Evolutionary conservation across 2,329 filamentous ascomycete species (phyloP), one percentile per base, ranked within the genome.

Genomic region (Pseudogymnoascus sp.): DNA sequence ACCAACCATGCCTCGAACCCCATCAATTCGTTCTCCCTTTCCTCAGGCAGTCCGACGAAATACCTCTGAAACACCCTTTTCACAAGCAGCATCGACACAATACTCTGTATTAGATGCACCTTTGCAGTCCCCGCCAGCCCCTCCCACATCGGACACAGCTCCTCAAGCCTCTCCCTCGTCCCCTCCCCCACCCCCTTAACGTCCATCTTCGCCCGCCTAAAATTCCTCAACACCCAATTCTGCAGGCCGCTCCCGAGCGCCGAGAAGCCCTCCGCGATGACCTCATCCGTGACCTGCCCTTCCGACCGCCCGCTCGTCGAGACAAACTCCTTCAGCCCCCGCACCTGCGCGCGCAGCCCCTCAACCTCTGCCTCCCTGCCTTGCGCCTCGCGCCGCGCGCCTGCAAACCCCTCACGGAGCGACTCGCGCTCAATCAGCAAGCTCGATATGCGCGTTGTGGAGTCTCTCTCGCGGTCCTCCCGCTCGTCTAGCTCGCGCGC

Each of bases 171-270:
- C 1, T 75, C 72, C 58, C 78, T 71, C 8, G 75, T 75, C 12
- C 75, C 72, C 38, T 78, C 75, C 58, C 75, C 72, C 12, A 77
- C 73, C 16, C 70, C 75, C 0, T 75, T 72, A 2, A 81, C 67
- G 67, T 83, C 82, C 60, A 88, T 74, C 74, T 81, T 88, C 11
- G 82, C 79, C 65, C 82, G 83, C 60, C 88, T 80, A 66, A 88
- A 91, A 70, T 88, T 83, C 25, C 83, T 81, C 67, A 91, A 85
- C 3, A 87, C 83, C 88, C 88, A 91, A 68, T 91, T 90, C 74
- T 90, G 87, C 67, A 90, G 74, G 23, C 86, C 83, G 68, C 90
- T 87, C 19, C 83, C 83, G 55, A 91, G 72, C 63, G 81, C 79
- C 59, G 80, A 78, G 77, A 89, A 83, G 8, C 80, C 78, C 60